Evolutionary conservation across 352 stramenopile species (phyloP), one percentile per base, ranked within the genome.

Genomic region (Phytophthora hybrid): DNA sequence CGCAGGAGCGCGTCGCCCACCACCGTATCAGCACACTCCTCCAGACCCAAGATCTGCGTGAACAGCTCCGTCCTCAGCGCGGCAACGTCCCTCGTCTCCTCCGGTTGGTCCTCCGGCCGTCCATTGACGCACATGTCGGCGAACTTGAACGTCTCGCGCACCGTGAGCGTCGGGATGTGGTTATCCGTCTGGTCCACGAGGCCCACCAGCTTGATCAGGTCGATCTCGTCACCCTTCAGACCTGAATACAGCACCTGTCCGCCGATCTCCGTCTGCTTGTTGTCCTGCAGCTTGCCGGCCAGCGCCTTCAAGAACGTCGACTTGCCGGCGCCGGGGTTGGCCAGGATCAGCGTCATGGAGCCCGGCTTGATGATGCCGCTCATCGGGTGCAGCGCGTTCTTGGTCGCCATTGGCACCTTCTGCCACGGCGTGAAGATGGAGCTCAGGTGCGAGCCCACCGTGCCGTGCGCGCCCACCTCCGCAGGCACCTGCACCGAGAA

Each of bases 121-220:
- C 79, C 78, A 56, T 90, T 95, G 59, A 96, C 89, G 69, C 91
- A 98, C 77, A 97, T 90, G 69, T 97, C 97, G 19, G 96, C 92
- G 79, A 99, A 99, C 62, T 95, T 81, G 63, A 85, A 80, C 37
- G 74, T 85, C 44, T 99, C 96, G 96, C 23, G 23, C 23, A 26
- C 23, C 23, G 23, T 26, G 23, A 26, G 23, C 23, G 23, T 26
- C 23, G 23, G 82, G 41, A 93, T 84, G 87, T 99, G 97, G 51
- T 88, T 85, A 74, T 99, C 97, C 19, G 76, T 83, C 63, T 81
- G 87, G 53, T 93, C 87, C 10, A 94, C 78, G 7, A 94, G 76
- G 0, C 85, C 85, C 0, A 82, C 85, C 7, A 92, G 69, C 71
- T 94, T 94, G 58, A 84, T 76, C 2, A 85, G 68, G 75, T 91